A percentile compares a stretch with the other conserved stretches of the same genome.
Conservation (phyloP, 441 rosid genomes). For the Arabidopsis lyrata region DNA sequence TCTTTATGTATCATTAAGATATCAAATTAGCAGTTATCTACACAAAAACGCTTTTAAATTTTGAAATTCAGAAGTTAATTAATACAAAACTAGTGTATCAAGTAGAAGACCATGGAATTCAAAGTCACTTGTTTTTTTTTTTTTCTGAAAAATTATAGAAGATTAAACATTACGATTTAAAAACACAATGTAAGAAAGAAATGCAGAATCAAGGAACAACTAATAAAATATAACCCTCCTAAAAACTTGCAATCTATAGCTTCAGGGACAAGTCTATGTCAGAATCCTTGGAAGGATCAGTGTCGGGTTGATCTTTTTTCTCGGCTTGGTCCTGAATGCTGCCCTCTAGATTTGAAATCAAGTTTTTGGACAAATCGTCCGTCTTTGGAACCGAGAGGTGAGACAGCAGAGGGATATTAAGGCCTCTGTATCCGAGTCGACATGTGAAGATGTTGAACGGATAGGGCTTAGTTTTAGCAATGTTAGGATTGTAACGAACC, state of each 20-base stretch:
- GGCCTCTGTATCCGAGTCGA: constrained; percentile 45
- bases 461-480: constrained; percentile 48
- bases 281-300: constrained; percentile 35
- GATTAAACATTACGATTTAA: constrained; percentile 18
- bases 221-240: not conserved
- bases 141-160: not conserved
- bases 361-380: constrained; percentile 25
- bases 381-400: constrained; percentile 35
- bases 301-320: constrained; percentile 12
- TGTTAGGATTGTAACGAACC: constrained; percentile 46
- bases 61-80: not conserved
- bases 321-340: constrained; percentile 22
- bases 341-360: constrained; percentile 41
- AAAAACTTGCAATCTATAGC: constrained; percentile 39
- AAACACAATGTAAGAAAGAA: constrained; percentile 14
- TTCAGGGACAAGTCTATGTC: constrained; percentile 61
- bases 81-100: constrained; percentile 9
- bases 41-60: constrained; percentile 12
- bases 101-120: constrained; percentile 20
- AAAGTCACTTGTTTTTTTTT: constrained; percentile 9
- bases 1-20: constrained; percentile 23
- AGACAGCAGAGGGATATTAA: constrained; percentile 30
- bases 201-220: constrained; percentile 22
- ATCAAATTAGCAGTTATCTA: constrained; percentile 16
- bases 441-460: constrained; percentile 48